phyloP scores from a whole-genome alignment of 208 protist species.

The Crithidia bombi region DNA sequence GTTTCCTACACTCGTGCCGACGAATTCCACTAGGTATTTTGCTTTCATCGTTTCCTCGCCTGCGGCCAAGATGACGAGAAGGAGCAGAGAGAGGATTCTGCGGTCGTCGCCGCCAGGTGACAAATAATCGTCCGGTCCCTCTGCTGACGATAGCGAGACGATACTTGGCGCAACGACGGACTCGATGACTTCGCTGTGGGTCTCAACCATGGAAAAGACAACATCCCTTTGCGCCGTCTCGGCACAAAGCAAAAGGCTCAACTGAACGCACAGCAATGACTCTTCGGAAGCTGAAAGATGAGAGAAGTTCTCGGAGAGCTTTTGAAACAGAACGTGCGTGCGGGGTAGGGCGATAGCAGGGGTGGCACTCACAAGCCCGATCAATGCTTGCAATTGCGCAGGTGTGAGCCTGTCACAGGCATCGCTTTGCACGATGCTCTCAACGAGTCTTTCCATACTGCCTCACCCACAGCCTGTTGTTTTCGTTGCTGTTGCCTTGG shows the following conservation, averaged over 20 bases:
- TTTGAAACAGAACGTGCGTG: constrained; percentile 21
- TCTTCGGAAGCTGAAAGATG: neutral
- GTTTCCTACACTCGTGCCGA: constrained; percentile 13
- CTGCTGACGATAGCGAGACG: constrained; percentile 3
- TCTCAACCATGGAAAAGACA: constrained; percentile 17
- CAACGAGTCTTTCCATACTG: constrained; percentile 23
- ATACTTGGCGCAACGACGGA: constrained; percentile 5
- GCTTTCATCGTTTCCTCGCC: constrained; percentile 17
- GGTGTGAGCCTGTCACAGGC: constrained; percentile 17
- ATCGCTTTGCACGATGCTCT: constrained; percentile 31
- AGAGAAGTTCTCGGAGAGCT: constrained; percentile 15
- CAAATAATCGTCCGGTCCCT: too few species aligned
- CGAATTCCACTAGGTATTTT: constrained; percentile 25
- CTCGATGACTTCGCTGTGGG: constrained; percentile 16
- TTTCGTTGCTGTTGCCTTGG: neutral
- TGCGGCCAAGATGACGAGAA: constrained; percentile 22
- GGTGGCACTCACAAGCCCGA: constrained; percentile 17
- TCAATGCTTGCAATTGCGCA: constrained; percentile 30
- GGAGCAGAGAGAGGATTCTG: constrained; percentile 17
- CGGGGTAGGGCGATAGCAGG: constrained; percentile 1
- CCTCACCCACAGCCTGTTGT: neutral
- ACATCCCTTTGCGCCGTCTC: constrained; percentile 6
- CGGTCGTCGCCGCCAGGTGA: neutral
- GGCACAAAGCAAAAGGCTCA: constrained; percentile 25
- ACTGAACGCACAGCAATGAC: constrained; percentile 8